Conservation (phyloP, 495 filamentous ascomycete species). For the Neurospora africana region DNA sequence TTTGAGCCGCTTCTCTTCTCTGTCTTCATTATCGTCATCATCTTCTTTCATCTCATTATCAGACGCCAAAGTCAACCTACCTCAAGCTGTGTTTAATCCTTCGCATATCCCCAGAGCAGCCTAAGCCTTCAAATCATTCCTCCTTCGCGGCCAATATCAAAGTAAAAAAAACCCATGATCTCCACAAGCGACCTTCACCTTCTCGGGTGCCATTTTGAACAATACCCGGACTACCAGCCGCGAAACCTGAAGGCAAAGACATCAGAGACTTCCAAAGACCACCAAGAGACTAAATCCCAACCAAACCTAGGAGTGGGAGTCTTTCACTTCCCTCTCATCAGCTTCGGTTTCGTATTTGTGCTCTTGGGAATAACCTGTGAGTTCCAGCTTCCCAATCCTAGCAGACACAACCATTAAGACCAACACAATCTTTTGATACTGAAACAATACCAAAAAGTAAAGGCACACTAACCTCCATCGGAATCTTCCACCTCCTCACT, state of each 20-base stretch:
- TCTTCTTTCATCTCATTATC: not conserved
- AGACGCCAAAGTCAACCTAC: not conserved
- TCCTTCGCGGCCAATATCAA: not conserved
- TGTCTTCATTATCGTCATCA: not conserved
- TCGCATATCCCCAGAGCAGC: too few species aligned
- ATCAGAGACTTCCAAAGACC: not conserved
- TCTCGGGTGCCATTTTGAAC: not conserved
- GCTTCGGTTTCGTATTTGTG: not conserved
- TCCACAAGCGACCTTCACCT: not conserved
- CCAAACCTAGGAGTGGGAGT: accelerated
- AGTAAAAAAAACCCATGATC: too few species aligned
- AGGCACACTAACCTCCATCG: not conserved
- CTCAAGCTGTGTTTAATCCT: not conserved
- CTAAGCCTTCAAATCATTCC: too few species aligned
- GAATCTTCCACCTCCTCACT: accelerated
- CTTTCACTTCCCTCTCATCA: not conserved
- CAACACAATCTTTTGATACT: accelerated
- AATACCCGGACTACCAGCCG: not conserved
- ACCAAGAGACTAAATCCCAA: not conserved
- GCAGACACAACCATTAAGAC: too few species aligned
- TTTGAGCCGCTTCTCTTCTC: not conserved
- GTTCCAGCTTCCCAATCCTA: too few species aligned
- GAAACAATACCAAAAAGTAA: not conserved
- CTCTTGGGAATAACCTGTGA: not conserved
- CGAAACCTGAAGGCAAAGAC: not conserved